Percentiles rank a stretch among this genome's conserved stretches.
These are phyloP conservation scores for Rhynchospora breviuscula DNA, from an alignment of 176 grass and related monocot genomes.

Conservation along the genomic window DNA sequence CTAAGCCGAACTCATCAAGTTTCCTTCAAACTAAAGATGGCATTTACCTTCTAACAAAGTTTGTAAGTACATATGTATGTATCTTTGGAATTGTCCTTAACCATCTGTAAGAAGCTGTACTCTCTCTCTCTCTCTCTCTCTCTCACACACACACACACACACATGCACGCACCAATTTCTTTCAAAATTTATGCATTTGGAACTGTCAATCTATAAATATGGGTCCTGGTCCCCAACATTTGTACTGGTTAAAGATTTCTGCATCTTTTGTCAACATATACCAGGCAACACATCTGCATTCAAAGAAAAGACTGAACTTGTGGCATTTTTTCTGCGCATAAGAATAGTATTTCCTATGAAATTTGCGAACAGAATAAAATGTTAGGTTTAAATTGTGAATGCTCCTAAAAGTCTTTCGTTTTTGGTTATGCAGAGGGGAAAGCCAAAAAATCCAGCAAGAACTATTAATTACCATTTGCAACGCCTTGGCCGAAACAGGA, in stretches of 20 bases:
- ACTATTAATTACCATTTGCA: conserved; percentile 84
- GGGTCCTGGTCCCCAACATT: background rate
- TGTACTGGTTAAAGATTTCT: background rate
- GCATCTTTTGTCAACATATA: background rate
- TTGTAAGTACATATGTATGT: background rate
- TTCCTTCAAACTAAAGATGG: background rate
- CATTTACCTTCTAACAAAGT: background rate
- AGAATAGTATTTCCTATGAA: background rate
- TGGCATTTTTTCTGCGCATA: background rate
- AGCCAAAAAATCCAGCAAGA: conserved; percentile 51
- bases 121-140: background rate
- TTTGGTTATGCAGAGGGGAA: conserved; percentile 43
- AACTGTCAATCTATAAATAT: background rate
- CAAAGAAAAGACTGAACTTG: background rate
- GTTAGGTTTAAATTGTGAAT: background rate
- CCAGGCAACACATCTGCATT: background rate
- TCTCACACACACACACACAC: background rate
- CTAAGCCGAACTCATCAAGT: background rate
- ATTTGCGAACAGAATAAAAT: background rate
- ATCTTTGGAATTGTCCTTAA: background rate
- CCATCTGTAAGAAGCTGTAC: too few relatives aligned
- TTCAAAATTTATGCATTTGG: background rate
- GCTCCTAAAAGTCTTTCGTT: conserved; percentile 4
- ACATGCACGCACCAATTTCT: background rate
- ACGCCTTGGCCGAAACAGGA: conserved; percentile 49